These are phyloP conservation scores for Neoboletus magnificus DNA, from an alignment of 768 basidiomycete species.

Conservation along the genomic window DNA sequence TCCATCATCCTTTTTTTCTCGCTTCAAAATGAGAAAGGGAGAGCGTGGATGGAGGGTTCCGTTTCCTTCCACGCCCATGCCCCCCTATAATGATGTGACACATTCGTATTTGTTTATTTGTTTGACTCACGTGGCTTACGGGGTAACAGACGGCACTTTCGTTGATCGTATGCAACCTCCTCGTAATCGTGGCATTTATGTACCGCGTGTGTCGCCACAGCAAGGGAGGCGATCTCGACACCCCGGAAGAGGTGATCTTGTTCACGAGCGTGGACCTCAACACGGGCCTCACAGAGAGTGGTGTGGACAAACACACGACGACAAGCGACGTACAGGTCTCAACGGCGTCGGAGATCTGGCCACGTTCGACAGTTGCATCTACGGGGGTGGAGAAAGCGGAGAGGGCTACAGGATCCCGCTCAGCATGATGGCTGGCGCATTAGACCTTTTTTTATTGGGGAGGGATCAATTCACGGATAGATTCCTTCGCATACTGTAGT, in stretches of 20 bases:
- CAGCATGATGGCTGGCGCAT: too few relatives aligned
- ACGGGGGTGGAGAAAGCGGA: background rate
- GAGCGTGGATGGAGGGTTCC: background rate
- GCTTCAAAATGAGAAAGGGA: background rate
- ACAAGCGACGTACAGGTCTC: background rate
- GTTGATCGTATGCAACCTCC: slow-evolving; percentile 19
- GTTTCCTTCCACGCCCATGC: background rate
- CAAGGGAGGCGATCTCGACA: slow-evolving; percentile 1
- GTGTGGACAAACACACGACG: background rate
- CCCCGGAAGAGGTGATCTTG: background rate
- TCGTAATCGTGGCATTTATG: slow-evolving; percentile 24
- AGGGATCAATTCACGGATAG: background rate
- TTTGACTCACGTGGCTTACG: background rate
- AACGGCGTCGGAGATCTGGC: background rate
- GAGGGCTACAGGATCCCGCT: background rate
- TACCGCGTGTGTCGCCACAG: slow-evolving; percentile 13
- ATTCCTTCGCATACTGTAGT: background rate
- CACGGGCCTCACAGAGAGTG: background rate
- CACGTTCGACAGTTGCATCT: background rate
- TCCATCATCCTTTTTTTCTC: background rate
- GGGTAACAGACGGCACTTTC: slow-evolving; percentile 19
- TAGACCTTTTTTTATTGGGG: background rate
- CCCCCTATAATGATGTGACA: background rate
- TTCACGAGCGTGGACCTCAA: slow-evolving; percentile 18
- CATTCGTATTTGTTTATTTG: background rate